Evolutionary conservation across 2,329 filamentous ascomycete species (phyloP).

Genomic region (Pyrenophora graminea): DNA sequence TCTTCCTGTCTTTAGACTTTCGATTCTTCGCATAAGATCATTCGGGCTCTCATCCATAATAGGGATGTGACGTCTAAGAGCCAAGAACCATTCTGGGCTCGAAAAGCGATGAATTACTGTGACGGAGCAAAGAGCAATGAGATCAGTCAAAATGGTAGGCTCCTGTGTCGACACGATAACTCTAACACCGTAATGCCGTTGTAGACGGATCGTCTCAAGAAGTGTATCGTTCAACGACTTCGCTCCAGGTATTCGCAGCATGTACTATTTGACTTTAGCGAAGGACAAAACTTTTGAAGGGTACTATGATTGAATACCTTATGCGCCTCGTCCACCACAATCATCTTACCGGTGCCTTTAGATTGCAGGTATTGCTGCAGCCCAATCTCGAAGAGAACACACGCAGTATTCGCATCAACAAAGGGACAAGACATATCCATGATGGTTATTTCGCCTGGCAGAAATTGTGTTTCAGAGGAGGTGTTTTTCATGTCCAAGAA

Average conservation of each 20-base stretch:
- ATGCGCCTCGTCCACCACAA: slow-evolving; percentile 78
- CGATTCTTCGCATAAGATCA: background rate
- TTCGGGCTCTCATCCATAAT: background rate
- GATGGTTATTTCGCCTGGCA: slow-evolving; percentile 63
- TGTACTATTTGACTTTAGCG: slow-evolving; percentile 51
- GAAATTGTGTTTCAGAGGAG: slow-evolving; percentile 14
- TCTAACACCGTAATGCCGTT: slow-evolving; percentile 70
- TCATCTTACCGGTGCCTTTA: slow-evolving; percentile 54
- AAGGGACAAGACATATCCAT: slow-evolving; percentile 76
- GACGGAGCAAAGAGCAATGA: slow-evolving; percentile 74
- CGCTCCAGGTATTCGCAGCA: slow-evolving; percentile 60
- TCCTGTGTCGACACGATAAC: slow-evolving; percentile 78
- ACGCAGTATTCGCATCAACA: slow-evolving; percentile 68
- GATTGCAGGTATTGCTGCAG: slow-evolving; percentile 67
- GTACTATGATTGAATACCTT: slow-evolving; percentile 49
- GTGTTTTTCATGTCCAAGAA: slow-evolving; percentile 56
- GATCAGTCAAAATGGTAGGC: slow-evolving; percentile 68
- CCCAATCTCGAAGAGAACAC: slow-evolving; percentile 73
- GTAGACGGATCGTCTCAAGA: slow-evolving; percentile 66
- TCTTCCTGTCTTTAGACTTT: slow-evolving; percentile 52
- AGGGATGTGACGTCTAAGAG: background rate
- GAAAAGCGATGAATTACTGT: slow-evolving; percentile 59
- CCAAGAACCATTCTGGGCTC: background rate
- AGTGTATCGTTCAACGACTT: slow-evolving; percentile 66
- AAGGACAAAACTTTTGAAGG: background rate